Evolutionary conservation across 768 basidiomycete species (phyloP).

Genomic region (Lentinula raphanica): DNA sequence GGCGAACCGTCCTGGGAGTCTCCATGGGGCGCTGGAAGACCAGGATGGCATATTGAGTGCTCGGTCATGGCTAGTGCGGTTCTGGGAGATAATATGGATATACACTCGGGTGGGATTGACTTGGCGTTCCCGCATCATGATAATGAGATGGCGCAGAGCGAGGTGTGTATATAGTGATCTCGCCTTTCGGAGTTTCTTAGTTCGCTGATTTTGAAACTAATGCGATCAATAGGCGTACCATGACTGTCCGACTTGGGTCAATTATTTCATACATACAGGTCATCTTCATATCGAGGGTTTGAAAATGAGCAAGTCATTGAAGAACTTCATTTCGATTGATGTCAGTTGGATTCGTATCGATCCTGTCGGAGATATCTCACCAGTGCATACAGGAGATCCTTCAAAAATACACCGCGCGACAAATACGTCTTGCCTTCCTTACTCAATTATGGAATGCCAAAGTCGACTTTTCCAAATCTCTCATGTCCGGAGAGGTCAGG

Average conservation of each 20-base stretch:
- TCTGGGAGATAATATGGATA: conserved; percentile 88
- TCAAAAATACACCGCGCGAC: conserved; percentile 74
- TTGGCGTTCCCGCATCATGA: conserved; percentile 99
- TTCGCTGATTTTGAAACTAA: background rate
- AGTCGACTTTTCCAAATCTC: conserved; percentile 88
- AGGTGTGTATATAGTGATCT: conserved; percentile 44
- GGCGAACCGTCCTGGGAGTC: conserved; percentile 97
- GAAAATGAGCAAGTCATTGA: conserved; percentile 99
- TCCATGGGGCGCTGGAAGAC: conserved; percentile 92
- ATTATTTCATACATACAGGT: conserved; percentile 97
- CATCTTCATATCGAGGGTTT: conserved; percentile 97
- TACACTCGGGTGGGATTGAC: conserved; percentile 96
- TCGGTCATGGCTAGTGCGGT: conserved; percentile 96
- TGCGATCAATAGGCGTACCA: conserved; percentile 75
- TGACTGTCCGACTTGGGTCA: conserved; percentile 89
- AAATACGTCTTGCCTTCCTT: conserved; percentile 88
- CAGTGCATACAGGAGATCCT: conserved; percentile 67
- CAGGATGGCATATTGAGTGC: conserved; percentile 99
- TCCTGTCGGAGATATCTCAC: background rate
- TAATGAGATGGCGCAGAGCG: conserved; percentile 96
- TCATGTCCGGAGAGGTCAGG: conserved; percentile 86
- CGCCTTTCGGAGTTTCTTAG: background rate
- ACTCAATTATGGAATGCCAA: conserved; percentile 88
- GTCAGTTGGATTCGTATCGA: conserved; percentile 37
- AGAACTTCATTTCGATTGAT: conserved; percentile 98